Base-by-base conservation (phyloP, 306 rosid genomes). In the Prunus davidiana region DNA sequence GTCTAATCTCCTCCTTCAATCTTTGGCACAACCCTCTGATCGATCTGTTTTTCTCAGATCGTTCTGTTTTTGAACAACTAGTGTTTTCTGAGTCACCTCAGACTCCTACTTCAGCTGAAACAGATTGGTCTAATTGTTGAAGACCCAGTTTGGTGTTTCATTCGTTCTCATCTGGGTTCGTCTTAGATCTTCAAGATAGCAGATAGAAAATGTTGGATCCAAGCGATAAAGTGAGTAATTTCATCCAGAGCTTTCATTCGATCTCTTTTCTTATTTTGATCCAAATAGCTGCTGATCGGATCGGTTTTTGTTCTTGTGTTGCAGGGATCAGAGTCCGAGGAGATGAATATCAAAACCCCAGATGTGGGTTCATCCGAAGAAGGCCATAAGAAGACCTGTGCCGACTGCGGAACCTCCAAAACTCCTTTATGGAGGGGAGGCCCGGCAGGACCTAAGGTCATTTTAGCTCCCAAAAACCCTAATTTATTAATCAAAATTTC, bases 381-480 rank as follows among this genome's bases (percentile, higher is more conserved):
- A 52, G 82, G 83, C 71, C 85, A 79, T 67, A 92, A 89, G 86
- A 96, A 93, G 63, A 92, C 91, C 1, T 96, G 99, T 51, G 96
- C 97, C 12, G 98, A 96, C 76, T 96, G 99, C 46, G 99, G 98
- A 14, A 96, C 99, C 10, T 70, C 94, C 11, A 92, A 96, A 60
- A 96, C 97, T 20, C 99, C 99, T 67, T 80, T 96, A n/a, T 96
- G 99, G 98, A 60, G 98, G 45, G 99, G 99, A 4, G 98, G 99
- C 4, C 99, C 98, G 1, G 98, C 99, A 0, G 97, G 99, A 0
- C 99, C 99, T 0, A 96, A 96, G 98, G 99, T 91, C 4, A 69
- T 9, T 25, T 50, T 25, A 25, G 55, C 41, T 2, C 19, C 68
- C 1, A 4, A 38, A 69, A 63, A 50, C 41, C 60, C 67, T 32